Evolutionary conservation across 2,329 filamentous ascomycete species (phyloP).

Genomic region (Colletotrichum cordylinicola): DNA sequence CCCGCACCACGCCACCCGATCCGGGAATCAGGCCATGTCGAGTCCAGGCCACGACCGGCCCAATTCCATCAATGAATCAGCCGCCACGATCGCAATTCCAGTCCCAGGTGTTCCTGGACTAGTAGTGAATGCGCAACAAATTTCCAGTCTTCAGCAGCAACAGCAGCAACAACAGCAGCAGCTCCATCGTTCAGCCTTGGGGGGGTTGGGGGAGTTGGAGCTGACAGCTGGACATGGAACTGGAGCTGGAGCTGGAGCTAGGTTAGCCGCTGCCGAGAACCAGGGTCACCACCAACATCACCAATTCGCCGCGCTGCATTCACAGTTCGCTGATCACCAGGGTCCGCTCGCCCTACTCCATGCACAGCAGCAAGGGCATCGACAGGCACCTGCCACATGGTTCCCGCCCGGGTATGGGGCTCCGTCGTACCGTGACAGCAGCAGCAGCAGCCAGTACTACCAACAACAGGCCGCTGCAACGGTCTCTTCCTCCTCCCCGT

Average conservation of each 20-base stretch:
- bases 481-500: not conserved
- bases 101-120: not conserved
- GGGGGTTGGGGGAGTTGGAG: not conserved
- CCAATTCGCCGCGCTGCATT: not conserved
- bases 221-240: not conserved
- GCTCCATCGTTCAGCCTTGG: conserved; percentile 6
- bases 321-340: conserved; percentile 4
- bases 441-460: not conserved
- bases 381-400: conserved; percentile 2
- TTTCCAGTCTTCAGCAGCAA: not conserved
- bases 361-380: conserved; percentile 4
- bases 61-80: not conserved
- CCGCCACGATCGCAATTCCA: not conserved
- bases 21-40: conserved; percentile 16
- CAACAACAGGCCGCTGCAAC: not conserved
- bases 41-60: conserved; percentile 4
- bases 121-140: not conserved
- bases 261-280: not conserved
- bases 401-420: conserved; percentile 13
- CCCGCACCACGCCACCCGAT: conserved; percentile 18
- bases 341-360: not conserved
- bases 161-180: not conserved
- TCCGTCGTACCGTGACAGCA: not conserved
- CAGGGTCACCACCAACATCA: not conserved
- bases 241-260: not conserved